Evolutionary conservation across 495 filamentous ascomycete genomes (phyloP), one percentile per base, ranked within the genome.

Genomic region (Lasiosphaeria miniovina): DNA sequence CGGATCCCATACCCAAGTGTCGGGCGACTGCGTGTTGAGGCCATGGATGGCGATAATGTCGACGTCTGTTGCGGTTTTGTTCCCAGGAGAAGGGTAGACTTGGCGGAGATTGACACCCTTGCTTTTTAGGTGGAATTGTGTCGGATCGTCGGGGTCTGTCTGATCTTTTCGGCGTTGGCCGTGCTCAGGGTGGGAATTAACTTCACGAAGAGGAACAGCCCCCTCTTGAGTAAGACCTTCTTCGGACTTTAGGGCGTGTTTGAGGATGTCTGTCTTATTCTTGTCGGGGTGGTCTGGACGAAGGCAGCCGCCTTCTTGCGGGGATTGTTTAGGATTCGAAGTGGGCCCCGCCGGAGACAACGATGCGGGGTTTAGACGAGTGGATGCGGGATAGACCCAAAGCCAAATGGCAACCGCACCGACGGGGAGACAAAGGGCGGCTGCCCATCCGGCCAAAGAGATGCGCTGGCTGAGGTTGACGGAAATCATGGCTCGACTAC

Each of bases 11-110:
- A 55, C 66, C 68, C 63, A 71, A 4, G 68, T 71, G 48, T 63
- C 65, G 1, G 63, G 61, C 34, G 65, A 71, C 36, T 64, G 55
- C 15, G 65, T 68, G 40, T 68, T 57, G 52, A 68, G 60, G 57
- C 65, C 60, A 57, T 68, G 63, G 36, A 71, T 65, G 48, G 66
- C 68, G 54, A 71, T 68, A 36, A 71, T 64, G 49, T 70, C 65
- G 43, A 70, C 53, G 57, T 68, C 61, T 34, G 68, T 61, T 49
- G 24, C 24, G 24, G 24, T 24, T 24, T 24, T 24, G 24, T 24
- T 24, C 24, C 24, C 24, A 24, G 24, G 24, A 24, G 24, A 24
- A 24, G 24, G 24, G 24, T 24, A 24, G 24, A 24, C 24, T 24
- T 24, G 24, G 24, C 24, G 24, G 24, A 24, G 24, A 24, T 24